Evolutionary conservation across 2,329 filamentous ascomycete genomes (phyloP).

Genomic region (Aphanocladium album): DNA sequence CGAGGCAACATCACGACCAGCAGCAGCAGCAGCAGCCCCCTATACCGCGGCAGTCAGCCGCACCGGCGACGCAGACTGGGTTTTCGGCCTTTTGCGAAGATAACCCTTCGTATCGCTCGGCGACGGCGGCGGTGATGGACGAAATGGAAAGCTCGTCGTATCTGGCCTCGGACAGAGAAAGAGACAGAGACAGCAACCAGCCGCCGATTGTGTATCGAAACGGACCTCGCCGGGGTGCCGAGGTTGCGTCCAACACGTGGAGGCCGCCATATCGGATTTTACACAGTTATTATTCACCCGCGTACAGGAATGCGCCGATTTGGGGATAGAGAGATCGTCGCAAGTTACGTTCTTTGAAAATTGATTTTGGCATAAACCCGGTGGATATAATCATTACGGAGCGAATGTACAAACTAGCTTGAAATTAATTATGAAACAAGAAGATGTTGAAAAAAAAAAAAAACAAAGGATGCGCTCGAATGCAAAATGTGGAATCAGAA

Average conservation of each 20-base stretch:
- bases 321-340: conserved; percentile 38
- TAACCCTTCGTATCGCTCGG: background rate
- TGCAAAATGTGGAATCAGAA: conserved; percentile 34
- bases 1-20: background rate
- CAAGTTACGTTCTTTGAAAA: background rate
- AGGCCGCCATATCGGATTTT: conserved; percentile 45
- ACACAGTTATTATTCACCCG: conserved; percentile 55
- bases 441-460: background rate
- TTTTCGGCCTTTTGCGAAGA: background rate
- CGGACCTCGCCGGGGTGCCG: conserved; percentile 7
- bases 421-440: background rate
- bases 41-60: background rate
- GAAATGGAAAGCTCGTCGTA: background rate
- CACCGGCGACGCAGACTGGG: background rate
- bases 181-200: background rate
- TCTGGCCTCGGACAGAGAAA: background rate
- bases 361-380: background rate
- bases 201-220: conserved; percentile 10
- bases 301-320: conserved; percentile 50
- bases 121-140: background rate
- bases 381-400: background rate
- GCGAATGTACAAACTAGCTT: background rate
- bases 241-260: conserved; percentile 16
- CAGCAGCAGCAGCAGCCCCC: background rate
- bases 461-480: background rate